Base-by-base conservation (phyloP, 129 eudicot genomes). In the Flaveria robusta region DNA sequence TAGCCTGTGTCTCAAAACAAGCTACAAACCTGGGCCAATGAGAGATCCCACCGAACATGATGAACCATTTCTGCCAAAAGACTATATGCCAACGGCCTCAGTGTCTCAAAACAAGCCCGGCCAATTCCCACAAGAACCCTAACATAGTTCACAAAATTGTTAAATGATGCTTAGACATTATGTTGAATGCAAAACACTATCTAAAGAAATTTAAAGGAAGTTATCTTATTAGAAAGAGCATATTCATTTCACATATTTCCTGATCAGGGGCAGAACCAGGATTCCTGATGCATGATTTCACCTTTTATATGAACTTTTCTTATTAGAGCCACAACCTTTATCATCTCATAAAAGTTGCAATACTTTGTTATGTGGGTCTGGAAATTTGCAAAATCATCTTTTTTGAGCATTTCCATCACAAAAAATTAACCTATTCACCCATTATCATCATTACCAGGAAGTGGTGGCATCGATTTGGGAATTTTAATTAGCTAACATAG, bases 111-210 rank as follows among this genome's bases (percentile, higher is more conserved):
- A 85, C 98, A 94, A 73, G 98, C 98, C 68, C 98, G 90, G 14
- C 98, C 98, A 84, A 93, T 89, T 76, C 98, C 98, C 83, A 94
- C 97, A 26, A 94, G 97, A 74, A 94, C 98, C 91, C 98, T 93
- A 81, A 27, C 26, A 74, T 49, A 65, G 73, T 50, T 50, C 51
- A 82, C 41, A 64, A 78, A 34, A 50, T 46, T 70, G n/a, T 58
- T 72, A 66, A 78, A 69, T 39, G 59, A 68, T 72, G 59, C 42
- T 71, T 69, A 70, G 47, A 74, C 47, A 56, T 68, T 59, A 83
- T 60, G 75, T 72, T 65, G 52, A 66, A 63, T 50, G 58, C 52
- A 70, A 23, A 64, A 77, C 34, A 34, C 66, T 62, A 49, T 19
- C 34, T 47, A 49, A 47, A 75, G 51, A 75, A 37, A 54, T 37